phyloP scores from a whole-genome alignment of 306 rosid genomes.

The Quillaja saponaria region DNA sequence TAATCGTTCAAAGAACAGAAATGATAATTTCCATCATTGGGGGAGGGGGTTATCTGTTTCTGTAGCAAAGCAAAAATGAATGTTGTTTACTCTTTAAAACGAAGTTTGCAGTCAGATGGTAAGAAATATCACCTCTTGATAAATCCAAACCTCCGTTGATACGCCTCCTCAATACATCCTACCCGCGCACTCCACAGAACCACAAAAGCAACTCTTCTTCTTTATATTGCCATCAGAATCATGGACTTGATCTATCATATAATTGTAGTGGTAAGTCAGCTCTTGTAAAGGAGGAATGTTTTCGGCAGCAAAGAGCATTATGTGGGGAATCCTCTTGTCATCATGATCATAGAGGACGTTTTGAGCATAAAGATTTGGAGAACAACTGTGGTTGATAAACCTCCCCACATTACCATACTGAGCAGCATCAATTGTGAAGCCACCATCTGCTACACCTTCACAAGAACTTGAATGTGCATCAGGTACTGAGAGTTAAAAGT shows the following conservation, averaged over 20 bases:
- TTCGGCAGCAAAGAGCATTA: conserved; percentile 91
- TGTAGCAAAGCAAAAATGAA: too few species aligned
- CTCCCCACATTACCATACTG: conserved; percentile 83
- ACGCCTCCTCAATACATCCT: conserved; percentile 74
- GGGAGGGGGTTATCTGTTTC: too few species aligned
- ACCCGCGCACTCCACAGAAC: conserved; percentile 74
- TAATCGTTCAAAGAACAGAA: too few species aligned
- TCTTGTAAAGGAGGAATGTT: conserved; percentile 94
- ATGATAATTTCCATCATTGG: too few species aligned
- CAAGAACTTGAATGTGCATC: conserved; percentile 46
- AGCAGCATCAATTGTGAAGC: conserved; percentile 87
- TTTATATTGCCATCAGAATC: conserved; percentile 77
- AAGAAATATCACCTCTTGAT: not conserved
- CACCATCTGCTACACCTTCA: conserved; percentile 51
- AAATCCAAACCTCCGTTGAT: not conserved
- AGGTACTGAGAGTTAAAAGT: conserved; percentile 63
- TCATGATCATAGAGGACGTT: conserved; percentile 81
- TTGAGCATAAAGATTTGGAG: conserved; percentile 95
- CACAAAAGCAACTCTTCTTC: conserved; percentile 80
- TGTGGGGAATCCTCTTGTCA: conserved; percentile 85
- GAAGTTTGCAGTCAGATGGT: too few species aligned
- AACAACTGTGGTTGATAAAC: conserved; percentile 87
- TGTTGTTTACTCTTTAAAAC: too few species aligned
- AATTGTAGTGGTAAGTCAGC: conserved; percentile 79
- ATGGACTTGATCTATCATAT: conserved; percentile 61